A percentile compares a stretch with the other conserved stretches of the same genome.
These are phyloP conservation scores for Actinidia chinensis DNA, from an alignment of 179 eudicot genomes.

Conservation along the genomic window DNA sequence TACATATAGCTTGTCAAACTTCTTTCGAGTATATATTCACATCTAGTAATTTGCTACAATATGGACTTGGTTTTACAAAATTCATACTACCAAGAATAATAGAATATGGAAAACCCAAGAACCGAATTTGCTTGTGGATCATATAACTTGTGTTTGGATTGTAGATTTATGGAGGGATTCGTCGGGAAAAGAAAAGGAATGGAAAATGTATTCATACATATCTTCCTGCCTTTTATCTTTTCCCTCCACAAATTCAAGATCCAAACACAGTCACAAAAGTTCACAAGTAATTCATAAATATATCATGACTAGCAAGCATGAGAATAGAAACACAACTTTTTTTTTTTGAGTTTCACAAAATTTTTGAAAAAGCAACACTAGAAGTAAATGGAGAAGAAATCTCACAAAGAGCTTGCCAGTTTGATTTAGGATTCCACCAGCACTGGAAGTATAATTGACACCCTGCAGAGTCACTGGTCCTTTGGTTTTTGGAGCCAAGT, in stretches of 20 bases:
- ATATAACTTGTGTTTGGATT: neutral
- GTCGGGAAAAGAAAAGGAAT: too few species aligned
- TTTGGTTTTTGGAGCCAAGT: constrained; percentile 68
- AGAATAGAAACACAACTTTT: too few species aligned
- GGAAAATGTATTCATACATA: too few species aligned
- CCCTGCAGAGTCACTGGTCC: constrained; percentile 58
- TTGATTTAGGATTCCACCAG: constrained; percentile 73
- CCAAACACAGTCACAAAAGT: too few species aligned
- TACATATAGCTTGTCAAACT: neutral
- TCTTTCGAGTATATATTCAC: neutral
- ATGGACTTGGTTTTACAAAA: neutral
- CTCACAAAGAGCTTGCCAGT: constrained; percentile 75
- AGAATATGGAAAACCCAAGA: neutral
- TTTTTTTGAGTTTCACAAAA: neutral
- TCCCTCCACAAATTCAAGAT: too few species aligned
- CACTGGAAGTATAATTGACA: constrained; percentile 90
- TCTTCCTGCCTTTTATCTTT: too few species aligned
- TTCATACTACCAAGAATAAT: neutral
- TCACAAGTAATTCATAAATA: too few species aligned
- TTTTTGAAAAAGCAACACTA: neutral
- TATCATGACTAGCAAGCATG: too few species aligned
- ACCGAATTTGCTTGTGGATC: neutral
- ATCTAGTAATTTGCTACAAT: neutral
- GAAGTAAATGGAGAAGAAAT: neutral
- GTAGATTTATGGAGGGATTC: too few species aligned